Evolutionary conservation across 23 red algal genomes (phyloP), one percentile per base, ranked within the genome.

Genomic region (Gracilariopsis chorda): DNA sequence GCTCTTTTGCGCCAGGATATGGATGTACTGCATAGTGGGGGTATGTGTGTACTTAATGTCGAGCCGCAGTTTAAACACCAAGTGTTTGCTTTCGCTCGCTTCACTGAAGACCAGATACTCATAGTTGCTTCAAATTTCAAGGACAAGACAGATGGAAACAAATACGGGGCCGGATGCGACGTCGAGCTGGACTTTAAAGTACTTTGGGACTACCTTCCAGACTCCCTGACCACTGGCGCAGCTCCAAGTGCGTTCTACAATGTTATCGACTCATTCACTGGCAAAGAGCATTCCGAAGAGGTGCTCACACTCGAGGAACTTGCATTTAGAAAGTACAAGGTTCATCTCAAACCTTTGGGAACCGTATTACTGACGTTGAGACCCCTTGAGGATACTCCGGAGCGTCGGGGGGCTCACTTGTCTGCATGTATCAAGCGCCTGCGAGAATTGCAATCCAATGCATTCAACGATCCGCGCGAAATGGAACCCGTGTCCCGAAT

Each of bases 391-490:
- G 77, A 91, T 28, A 82, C 88, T 39, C 41, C 58, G 25, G 73
- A 80, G 25, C 74, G 77, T 40, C 53, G 88, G 7, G 78, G 47
- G 10, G 77, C 74, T 12, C 97, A 99, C 30, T 86, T 92, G 19
- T 45, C 81, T 12, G 77, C 64, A 17, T 90, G 86, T 35, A 63
- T 98, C 17, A 40, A 57, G 57, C 88, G 91, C 29, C 61, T 94
- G 40, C 92, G 78, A 20, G 56, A 72, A 0, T 75, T 79, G 28
- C 56, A 94, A 32, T 73, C 83, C 10, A 69, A 71, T 36, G 92
- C 90, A 25, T 87, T 98, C 23, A 98, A 94, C 63, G 97, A 99
- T 79, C 76, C 97, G 37, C 92, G 97, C 24, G 93, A 95, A 51
- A 95, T 86, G 58, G 72, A 84, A 7, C 29, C 81, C 10, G 44